These are phyloP conservation scores for Pholiota molesta DNA, from an alignment of 768 basidiomycete species.

Conservation along the genomic window DNA sequence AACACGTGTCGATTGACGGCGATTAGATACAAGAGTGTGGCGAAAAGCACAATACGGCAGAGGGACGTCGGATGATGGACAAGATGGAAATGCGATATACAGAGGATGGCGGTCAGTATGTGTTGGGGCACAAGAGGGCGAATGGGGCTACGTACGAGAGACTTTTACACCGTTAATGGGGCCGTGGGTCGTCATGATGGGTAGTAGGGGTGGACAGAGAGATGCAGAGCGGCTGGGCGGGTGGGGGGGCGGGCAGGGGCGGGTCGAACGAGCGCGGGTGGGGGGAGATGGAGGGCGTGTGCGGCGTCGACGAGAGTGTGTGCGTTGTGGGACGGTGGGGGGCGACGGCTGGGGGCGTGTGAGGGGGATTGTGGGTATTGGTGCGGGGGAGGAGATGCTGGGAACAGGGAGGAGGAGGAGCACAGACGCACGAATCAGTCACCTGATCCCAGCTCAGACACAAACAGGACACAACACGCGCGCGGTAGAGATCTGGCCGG, in stretches of 20 bases:
- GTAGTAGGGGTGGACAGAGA: conserved; percentile 18
- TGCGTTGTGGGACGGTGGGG: conserved; percentile 19
- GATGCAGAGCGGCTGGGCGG: conserved; percentile 18
- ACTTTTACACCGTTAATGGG: conserved; percentile 90
- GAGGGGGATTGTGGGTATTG: conserved; percentile 6
- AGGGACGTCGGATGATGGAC: conserved; percentile 9
- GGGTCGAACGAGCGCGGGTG: conserved; percentile 14
- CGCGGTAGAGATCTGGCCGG: conserved; percentile 7
- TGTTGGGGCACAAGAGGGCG: conserved; percentile 28
- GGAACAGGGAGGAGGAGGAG: conserved; percentile 23
- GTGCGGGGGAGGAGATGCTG: conserved; percentile 1
- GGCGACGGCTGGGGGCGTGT: conserved; percentile 2
- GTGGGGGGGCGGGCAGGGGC: conserved; percentile 8
- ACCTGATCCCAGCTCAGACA: conserved; percentile 30
- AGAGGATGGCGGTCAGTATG: conserved; percentile 23
- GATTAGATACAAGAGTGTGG: conserved; percentile 31
- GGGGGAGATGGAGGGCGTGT: background rate
- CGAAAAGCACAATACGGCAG: conserved; percentile 11
- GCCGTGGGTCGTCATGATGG: conserved; percentile 70
- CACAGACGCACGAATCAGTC: conserved; percentile 26
- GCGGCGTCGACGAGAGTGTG: conserved; percentile 11
- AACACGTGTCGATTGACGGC: conserved; percentile 37
- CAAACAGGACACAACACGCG: conserved; percentile 35
- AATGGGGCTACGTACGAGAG: conserved; percentile 61
- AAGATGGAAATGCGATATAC: conserved; percentile 31